Conservation (phyloP, 2,329 filamentous ascomycete genomes). For the Verticillium nubilum region DNA sequence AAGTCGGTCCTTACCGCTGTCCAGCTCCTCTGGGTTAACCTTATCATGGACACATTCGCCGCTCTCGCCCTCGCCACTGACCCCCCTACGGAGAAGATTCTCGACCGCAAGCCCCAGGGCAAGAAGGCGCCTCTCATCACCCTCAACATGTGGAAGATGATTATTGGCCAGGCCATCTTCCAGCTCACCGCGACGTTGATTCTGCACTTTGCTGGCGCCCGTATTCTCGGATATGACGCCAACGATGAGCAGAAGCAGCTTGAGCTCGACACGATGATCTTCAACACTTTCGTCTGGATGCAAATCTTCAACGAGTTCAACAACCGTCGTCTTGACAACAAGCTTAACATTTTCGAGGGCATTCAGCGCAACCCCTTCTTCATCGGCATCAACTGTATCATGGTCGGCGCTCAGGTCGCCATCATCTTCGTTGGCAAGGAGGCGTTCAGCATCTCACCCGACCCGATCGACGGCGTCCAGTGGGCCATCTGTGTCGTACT, state of each 20-base stretch:
- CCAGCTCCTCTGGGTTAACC: constrained; percentile 63
- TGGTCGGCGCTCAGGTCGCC: constrained; percentile 50
- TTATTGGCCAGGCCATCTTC: constrained; percentile 55
- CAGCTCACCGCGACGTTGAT: constrained; percentile 54
- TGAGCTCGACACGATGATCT: constrained; percentile 55
- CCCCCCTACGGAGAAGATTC: constrained; percentile 50
- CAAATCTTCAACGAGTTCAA: constrained; percentile 69
- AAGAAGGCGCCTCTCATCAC: constrained; percentile 72
- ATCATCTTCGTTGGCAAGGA: constrained; percentile 53
- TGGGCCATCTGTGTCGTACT: constrained; percentile 50
- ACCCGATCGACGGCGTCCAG: constrained; percentile 39
- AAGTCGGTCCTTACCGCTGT: constrained; percentile 59
- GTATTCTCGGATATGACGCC: constrained; percentile 46
- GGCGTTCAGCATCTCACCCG: constrained; percentile 40
- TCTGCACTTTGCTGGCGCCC: constrained; percentile 54
- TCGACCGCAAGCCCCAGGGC: constrained; percentile 45
- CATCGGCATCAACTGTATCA: constrained; percentile 49
- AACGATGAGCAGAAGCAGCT: constrained; percentile 30
- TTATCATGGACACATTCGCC: constrained; percentile 66
- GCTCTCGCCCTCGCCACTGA: constrained; percentile 61
- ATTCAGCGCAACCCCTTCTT: constrained; percentile 53
- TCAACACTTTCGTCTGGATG: constrained; percentile 69
- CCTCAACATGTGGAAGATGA: constrained; percentile 64
- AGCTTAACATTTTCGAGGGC: constrained; percentile 56
- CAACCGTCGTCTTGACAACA: constrained; percentile 57